A percentile compares a stretch with the other conserved stretches of the same genome.
Evolutionary conservation across 2,329 filamentous ascomycete species (phyloP).

Genomic region (Plenodomus lindquistii): DNA sequence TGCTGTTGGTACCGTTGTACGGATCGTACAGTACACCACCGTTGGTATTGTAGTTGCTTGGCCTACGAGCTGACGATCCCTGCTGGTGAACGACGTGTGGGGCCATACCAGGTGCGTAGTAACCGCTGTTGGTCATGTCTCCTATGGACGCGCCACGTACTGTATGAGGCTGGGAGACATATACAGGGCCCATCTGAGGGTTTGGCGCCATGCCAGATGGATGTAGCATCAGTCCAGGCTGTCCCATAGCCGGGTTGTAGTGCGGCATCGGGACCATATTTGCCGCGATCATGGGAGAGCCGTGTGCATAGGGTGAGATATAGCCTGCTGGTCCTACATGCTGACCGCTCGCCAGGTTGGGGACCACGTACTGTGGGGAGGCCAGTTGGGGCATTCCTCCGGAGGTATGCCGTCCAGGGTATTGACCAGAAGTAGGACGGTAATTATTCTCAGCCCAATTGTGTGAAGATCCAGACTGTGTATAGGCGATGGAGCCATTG

Average conservation of each 20-base stretch:
- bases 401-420: conserved; percentile 17
- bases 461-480: conserved; percentile 3
- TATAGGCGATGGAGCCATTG: conserved; percentile 13
- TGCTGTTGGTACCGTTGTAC: conserved; percentile 24
- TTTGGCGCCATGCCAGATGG: conserved; percentile 10
- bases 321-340: conserved; percentile 14
- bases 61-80: conserved; percentile 4
- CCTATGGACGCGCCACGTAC: conserved; percentile 21
- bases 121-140: conserved; percentile 35
- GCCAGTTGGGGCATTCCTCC: conserved; percentile 2
- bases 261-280: conserved; percentile 16
- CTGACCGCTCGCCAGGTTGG: not conserved
- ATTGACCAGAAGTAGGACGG: conserved; percentile 13
- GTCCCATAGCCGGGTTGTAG: conserved; percentile 10
- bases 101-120: conserved; percentile 12
- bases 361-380: not conserved
- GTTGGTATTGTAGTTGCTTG: conserved; percentile 1
- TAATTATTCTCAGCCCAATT: conserved; percentile 26
- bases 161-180: conserved; percentile 11
- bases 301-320: conserved; percentile 16
- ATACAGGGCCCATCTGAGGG: conserved; percentile 15
- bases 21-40: conserved; percentile 30
- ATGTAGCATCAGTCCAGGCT: conserved; percentile 14
- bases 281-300: conserved; percentile 9
- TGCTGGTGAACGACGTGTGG: conserved; percentile 13